Percentiles rank a stretch among this genome's conserved stretches.
phyloP scores from a whole-genome alignment of 306 rosid genomes.

The Echinosophora koreensis region DNA sequence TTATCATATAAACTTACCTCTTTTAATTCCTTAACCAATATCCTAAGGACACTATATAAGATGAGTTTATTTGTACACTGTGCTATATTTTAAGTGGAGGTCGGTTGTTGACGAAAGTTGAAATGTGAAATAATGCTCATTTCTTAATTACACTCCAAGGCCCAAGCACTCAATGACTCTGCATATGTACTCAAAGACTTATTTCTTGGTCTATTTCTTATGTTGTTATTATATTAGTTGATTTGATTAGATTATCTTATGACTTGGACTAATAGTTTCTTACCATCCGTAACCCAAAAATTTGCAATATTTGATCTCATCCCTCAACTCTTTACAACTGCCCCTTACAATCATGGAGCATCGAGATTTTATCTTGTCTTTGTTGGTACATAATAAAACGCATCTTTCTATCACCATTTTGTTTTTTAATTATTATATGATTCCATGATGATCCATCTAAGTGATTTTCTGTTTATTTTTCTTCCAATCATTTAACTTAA shows the following conservation, averaged over 20 bases:
- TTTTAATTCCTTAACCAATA: no score
- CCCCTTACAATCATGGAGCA: constrained; percentile 8
- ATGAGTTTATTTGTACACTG: background rate
- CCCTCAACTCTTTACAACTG: background rate
- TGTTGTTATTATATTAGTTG: no score
- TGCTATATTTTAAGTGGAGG: background rate
- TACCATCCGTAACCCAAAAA: background rate
- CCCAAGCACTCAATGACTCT: background rate
- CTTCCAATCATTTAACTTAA: background rate
- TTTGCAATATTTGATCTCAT: background rate
- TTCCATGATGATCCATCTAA: background rate
- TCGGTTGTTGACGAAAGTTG: background rate
- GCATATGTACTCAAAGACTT: constrained; percentile 7
- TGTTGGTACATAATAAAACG: background rate
- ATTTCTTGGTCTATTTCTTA: no score
- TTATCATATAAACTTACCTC: no score
- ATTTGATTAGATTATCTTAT: no score
- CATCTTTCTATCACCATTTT: background rate
- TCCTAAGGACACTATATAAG: no score
- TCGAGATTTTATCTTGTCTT: background rate
- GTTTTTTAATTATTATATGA: no score
- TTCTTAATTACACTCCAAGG: background rate
- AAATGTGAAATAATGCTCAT: background rate
- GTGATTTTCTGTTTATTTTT: no score
- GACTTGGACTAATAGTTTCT: background rate